These are phyloP conservation scores for Saccharomycopsis sp. DNA, from an alignment of 805 yeast genomes.

Conservation along the genomic window DNA sequence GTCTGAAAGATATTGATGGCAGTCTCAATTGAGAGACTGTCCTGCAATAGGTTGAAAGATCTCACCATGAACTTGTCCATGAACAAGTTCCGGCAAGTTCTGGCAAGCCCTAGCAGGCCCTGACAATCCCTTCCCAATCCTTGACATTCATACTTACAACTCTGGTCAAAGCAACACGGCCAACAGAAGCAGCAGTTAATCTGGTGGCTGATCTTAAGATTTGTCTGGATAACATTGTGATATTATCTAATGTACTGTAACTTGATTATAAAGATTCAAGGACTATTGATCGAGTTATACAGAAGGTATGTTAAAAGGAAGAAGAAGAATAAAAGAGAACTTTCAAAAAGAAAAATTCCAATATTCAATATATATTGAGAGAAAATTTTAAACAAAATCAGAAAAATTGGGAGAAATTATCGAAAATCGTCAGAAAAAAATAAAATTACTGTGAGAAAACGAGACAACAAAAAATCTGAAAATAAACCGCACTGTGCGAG, in stretches of 20 bases:
- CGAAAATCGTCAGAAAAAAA: background rate
- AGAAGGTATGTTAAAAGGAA: background rate
- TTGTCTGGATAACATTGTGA: slow-evolving; percentile 78
- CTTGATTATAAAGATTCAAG: background rate
- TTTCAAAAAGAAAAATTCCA: background rate
- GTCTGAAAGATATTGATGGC: background rate
- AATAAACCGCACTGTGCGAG: background rate
- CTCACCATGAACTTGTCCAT: background rate
- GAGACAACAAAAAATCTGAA: background rate
- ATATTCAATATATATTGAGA: background rate
- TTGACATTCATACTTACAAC: slow-evolving; percentile 37
- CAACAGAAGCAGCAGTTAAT: slow-evolving; percentile 55
- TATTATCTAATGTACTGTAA: slow-evolving; percentile 4
- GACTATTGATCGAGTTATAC: background rate
- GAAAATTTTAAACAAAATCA: background rate
- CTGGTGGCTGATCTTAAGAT: slow-evolving; percentile 80
- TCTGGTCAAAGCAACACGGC: slow-evolving; percentile 37
- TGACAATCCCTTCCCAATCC: too few relatives aligned
- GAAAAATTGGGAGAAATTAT: background rate
- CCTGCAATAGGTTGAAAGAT: background rate
- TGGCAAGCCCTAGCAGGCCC: too few relatives aligned
- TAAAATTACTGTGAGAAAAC: background rate
- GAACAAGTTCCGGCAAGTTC: background rate
- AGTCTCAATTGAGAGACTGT: background rate
- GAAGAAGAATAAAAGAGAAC: background rate